These are phyloP conservation scores for Kwoniella sp. DNA, from an alignment of 768 basidiomycete species.

Conservation along the genomic window DNA sequence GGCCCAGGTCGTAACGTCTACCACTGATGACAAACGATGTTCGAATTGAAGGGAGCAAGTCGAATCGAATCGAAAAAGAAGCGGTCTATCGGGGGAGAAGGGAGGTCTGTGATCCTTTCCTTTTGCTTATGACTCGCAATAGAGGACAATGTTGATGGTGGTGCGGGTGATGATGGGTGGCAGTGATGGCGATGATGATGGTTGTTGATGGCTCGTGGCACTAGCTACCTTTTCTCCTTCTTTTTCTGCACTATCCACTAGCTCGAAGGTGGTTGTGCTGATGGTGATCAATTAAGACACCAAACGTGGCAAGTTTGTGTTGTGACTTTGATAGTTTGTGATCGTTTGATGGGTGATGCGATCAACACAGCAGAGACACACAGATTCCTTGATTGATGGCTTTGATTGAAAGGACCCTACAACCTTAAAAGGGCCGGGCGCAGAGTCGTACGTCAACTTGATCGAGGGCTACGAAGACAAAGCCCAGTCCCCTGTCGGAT, in stretches of 20 bases:
- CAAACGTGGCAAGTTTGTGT: slow-evolving; percentile 1
- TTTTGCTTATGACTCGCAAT: not conserved
- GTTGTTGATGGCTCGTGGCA: not conserved
- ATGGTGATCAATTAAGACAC: slow-evolving; percentile 1
- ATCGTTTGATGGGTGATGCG: not conserved
- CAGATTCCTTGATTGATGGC: no score
- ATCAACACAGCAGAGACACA: no score
- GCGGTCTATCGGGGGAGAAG: no score
- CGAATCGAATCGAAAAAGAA: not conserved
- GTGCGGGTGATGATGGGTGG: not conserved
- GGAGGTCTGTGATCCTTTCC: not conserved
- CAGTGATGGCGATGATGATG: not conserved
- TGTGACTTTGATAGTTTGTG: not conserved
- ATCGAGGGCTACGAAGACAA: no score
- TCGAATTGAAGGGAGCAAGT: not conserved
- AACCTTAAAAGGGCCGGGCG: no score
- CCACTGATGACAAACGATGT: not conserved
- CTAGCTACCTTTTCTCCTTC: not conserved
- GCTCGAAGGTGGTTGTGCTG: not conserved
- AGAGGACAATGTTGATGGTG: not conserved
- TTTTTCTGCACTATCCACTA: no score
- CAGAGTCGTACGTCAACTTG: no score
- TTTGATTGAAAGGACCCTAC: no score
- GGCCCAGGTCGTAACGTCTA: no score
- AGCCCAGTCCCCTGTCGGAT: no score